Evolutionary conservation across 2,329 filamentous ascomycete genomes (phyloP), one percentile per base, ranked within the genome.

Genomic region (Ampelomyces quisqualis): DNA sequence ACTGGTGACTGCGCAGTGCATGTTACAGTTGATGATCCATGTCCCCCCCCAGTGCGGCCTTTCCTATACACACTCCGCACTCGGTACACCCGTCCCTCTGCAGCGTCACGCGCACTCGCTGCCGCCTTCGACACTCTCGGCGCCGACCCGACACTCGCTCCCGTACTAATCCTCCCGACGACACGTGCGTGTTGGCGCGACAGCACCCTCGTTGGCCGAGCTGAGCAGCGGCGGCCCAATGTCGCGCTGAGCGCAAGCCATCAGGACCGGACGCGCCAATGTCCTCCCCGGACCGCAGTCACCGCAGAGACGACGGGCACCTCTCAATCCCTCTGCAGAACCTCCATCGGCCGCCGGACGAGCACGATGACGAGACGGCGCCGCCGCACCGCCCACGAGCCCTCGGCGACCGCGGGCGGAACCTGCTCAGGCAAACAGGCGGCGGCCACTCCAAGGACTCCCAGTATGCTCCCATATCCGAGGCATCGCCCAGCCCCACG

Each of bases 281-380:
- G 74, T 71, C 75, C 69, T 73, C 73, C 55, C 70, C 72, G 60
- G 72, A 73, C 54, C 67, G 72, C 35, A 62, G 64, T 44, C 70
- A 73, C 56, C 68, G 73, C 47, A 70, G 73, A 51, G 69, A 70
- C 48, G 73, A 77, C 19, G 69, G 71, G 43, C 72, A 75, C 45
- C 78, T 79, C 58, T 84, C 84, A 48, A 90, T 93, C 70, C 86
- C 85, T 45, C 73, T 91, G 43, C 83, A 83, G 67, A 79, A 73
- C 54, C 67, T 75, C 45, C 66, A 67, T 50, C 65, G 64, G 33
- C 68, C 67, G 47, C 65, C 65, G 15, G 67, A 68, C 46, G 54
- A 65, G 23, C 43, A 64, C 33, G n/a, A n/a, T n/a, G 55, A 62
- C 30, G 48, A 60, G 19, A 45, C 53, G 42, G 58, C 58, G 34